Conservation (phyloP, 495 filamentous ascomycete genomes). For the Pyrenopolyporus hunteri region DNA sequence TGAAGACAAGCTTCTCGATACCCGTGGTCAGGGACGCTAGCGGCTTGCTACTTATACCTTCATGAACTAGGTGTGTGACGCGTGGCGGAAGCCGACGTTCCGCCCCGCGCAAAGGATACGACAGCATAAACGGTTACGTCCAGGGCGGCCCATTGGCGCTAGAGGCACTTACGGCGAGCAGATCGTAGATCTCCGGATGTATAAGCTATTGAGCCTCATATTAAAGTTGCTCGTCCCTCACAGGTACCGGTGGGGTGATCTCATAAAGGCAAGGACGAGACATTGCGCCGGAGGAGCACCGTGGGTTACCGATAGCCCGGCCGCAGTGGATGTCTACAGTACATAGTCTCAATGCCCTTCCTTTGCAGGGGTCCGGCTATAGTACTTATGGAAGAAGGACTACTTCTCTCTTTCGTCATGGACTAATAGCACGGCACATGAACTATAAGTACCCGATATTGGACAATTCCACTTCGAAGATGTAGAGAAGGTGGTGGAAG, state of each 20-base stretch:
- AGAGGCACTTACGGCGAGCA: constrained; percentile 23
- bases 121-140: constrained; percentile 10
- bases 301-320: constrained; percentile 6
- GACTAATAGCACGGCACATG: background rate
- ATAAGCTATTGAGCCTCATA: constrained; percentile 32
- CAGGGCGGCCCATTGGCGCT: constrained; percentile 12
- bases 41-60: constrained; percentile 22
- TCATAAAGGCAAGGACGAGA: constrained; percentile 3
- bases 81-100: constrained; percentile 38
- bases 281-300: constrained; percentile 4
- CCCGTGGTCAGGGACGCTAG: background rate
- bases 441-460: constrained; percentile 2
- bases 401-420: constrained; percentile 3
- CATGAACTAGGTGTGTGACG: background rate
- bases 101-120: constrained; percentile 32
- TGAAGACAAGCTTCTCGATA: constrained; percentile 11
- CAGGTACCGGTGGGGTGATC: constrained; percentile 13
- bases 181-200: constrained; percentile 29
- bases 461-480: constrained; percentile 1
- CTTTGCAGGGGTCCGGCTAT: constrained; percentile 3
- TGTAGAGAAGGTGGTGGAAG: background rate
- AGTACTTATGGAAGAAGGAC: background rate
- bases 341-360: background rate
- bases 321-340: constrained; percentile 8
- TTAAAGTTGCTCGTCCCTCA: constrained; percentile 12